Conservation (phyloP, 2,329 filamentous ascomycete species). For the Ampelomyces quisqualis region DNA sequence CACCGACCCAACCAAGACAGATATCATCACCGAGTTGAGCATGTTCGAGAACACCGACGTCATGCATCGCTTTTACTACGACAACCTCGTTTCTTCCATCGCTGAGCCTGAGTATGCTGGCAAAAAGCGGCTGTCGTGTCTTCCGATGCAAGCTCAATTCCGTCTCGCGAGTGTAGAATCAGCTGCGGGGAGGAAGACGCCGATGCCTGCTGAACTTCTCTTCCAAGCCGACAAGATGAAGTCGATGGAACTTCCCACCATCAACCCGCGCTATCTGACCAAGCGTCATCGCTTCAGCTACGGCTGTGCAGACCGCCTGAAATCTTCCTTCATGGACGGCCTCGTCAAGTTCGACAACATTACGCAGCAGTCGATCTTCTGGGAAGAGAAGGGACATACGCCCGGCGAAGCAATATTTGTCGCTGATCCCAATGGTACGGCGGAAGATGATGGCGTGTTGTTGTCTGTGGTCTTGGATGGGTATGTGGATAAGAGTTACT, state of each 20-base stretch:
- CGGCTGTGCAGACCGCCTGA: conserved; percentile 56
- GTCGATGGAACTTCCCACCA: conserved; percentile 61
- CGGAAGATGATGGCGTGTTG: conserved; percentile 65
- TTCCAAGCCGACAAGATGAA: conserved; percentile 47
- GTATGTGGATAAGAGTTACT: conserved; percentile 59
- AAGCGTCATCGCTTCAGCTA: conserved; percentile 63
- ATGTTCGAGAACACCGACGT: conserved; percentile 66
- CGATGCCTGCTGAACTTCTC: conserved; percentile 11
- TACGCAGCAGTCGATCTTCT: conserved; percentile 56
- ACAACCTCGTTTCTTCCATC: conserved; percentile 32
- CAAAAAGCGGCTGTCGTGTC: conserved; percentile 26
- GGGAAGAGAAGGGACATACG: conserved; percentile 62
- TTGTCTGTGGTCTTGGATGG: conserved; percentile 67
- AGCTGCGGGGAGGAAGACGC: conserved; percentile 12
- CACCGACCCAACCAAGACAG: conserved; percentile 41
- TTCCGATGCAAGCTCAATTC: conserved; percentile 35
- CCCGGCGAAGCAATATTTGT: conserved; percentile 72
- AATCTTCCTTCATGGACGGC: conserved; percentile 62
- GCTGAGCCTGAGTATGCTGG: conserved; percentile 16
- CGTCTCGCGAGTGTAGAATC: conserved; percentile 39
- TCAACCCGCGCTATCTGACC: conserved; percentile 60
- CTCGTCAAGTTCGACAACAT: conserved; percentile 65
- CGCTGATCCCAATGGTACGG: conserved; percentile 49
- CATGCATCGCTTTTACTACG: conserved; percentile 67
- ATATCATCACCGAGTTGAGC: conserved; percentile 66